These are phyloP conservation scores for Tilletia setariae DNA, from an alignment of 1,284 basidiomycete genomes.

Conservation along the genomic window DNA sequence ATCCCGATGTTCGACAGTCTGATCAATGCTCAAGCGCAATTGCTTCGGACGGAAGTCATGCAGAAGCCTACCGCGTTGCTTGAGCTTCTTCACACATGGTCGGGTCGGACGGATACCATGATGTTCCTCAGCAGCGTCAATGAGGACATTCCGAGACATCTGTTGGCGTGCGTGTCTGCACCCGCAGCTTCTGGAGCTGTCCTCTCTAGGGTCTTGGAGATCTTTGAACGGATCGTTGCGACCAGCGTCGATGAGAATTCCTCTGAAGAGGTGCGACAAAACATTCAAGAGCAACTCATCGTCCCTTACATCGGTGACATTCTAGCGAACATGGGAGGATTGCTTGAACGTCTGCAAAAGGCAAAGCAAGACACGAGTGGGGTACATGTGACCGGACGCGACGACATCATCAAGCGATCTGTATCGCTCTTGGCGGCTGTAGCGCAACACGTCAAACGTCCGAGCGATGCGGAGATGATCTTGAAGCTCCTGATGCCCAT, in stretches of 20 bases:
- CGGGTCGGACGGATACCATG: conserved; percentile 63
- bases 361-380: conserved; percentile 16
- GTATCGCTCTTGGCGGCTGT: conserved; percentile 76
- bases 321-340: conserved; percentile 67
- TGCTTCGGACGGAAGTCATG: conserved; percentile 78
- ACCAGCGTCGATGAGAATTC: conserved; percentile 56
- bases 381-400: conserved; percentile 56
- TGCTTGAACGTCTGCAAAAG: conserved; percentile 28
- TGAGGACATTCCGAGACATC: conserved; percentile 64
- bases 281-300: conserved; percentile 59
- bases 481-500: conserved; percentile 75
- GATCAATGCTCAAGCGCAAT: conserved; percentile 76
- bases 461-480: conserved; percentile 71
- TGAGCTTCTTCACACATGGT: conserved; percentile 81
- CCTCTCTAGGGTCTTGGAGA: conserved; percentile 76
- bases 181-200: conserved; percentile 83
- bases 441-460: conserved; percentile 70
- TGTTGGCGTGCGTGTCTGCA: conserved; percentile 77
- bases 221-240: conserved; percentile 71
- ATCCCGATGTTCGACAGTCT: conserved; percentile 67
- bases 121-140: conserved; percentile 63
- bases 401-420: conserved; percentile 76
- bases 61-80: conserved; percentile 87
- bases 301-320: conserved; percentile 73
- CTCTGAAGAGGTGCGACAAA: conserved; percentile 53